Base-by-base conservation (phyloP, 2,329 filamentous ascomycete species). In the Colletotrichum brevisporum region DNA sequence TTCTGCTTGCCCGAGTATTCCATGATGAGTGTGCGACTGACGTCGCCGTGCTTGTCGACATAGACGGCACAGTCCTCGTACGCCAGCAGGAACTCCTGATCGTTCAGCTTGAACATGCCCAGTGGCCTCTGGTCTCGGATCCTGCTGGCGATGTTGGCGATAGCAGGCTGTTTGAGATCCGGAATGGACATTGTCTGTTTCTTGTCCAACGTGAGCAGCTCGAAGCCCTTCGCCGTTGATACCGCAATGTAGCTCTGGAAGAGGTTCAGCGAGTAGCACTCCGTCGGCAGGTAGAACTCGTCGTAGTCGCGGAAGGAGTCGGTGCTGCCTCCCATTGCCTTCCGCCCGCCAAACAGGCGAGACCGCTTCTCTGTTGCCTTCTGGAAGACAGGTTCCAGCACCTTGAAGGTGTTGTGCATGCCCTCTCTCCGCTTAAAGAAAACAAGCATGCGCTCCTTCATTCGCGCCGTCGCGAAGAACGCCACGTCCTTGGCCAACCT, bases 261-360 rank as follows among this genome's bases (percentile, higher is more conserved):
- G 60, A 99, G 89, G 80, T 98, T 98, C 78, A 99, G 92, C 55
- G 93, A 94, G 80, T 92, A 97, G 79, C 94, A 98, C 78, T 99
- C 97, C 2, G 93, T 92, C 0, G 96, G 96, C 74, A 99, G 95
- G 82, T 98, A 99, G 81, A 99, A 99, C 74, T 98, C 96, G 82
- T 99, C 96, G 78, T 95, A 99, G 77, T 99, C 96, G 71, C 96
- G 92, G 90, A 98, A 99, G 75, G 95, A 95, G 75, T 99, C 96
- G 0, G 95, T 98, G 69, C 89, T 90, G 21, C 94, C 94, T 36
- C 87, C 86, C 10, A 88, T 88, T 13, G 83, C 81, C 68, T 83
- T 83, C 18, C 90, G 90, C 72, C 84, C 81, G 47, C 89, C 86
- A 71, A 91, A 91, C 15, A 91, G 78, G 9, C 94, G 90, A 5